These are phyloP conservation scores for Wickerhamiella musiphila DNA, from an alignment of 805 yeast genomes.

Conservation along the genomic window DNA sequence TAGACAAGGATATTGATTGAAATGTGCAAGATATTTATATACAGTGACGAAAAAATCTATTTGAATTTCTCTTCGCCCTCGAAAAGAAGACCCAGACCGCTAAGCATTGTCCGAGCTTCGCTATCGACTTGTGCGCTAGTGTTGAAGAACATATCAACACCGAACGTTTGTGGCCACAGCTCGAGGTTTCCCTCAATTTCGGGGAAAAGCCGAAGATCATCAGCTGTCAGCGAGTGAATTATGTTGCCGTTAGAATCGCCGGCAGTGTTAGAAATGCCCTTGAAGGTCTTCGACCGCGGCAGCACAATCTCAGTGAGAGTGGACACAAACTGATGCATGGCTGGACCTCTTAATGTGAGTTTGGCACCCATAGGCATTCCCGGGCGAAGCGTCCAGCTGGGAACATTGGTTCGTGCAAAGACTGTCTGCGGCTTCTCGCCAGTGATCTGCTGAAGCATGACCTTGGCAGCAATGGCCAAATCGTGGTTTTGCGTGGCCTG, in stretches of 20 bases:
- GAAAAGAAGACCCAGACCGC: slow-evolving; percentile 73
- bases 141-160: slow-evolving; percentile 68
- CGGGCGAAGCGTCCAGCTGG: slow-evolving; percentile 70
- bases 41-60: too few species aligned
- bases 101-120: slow-evolving; percentile 71
- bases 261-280: slow-evolving; percentile 53
- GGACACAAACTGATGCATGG: slow-evolving; percentile 68
- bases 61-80: slow-evolving; percentile 31
- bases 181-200: slow-evolving; percentile 85
- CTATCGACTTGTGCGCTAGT: slow-evolving; percentile 82
- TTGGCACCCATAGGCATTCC: slow-evolving; percentile 89
- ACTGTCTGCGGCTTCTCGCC: slow-evolving; percentile 65
- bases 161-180: slow-evolving; percentile 72
- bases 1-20: too few species aligned
- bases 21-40: too few species aligned
- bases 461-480: slow-evolving; percentile 54
- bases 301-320: slow-evolving; percentile 83
- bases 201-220: slow-evolving; percentile 71
- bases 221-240: slow-evolving; percentile 64
- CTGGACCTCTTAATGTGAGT: slow-evolving; percentile 55
- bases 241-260: slow-evolving; percentile 83
- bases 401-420: slow-evolving; percentile 61
- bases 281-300: slow-evolving; percentile 80
- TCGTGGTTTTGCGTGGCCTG: slow-evolving; percentile 44
- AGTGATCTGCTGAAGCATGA: slow-evolving; percentile 86